Evolutionary conservation across 495 filamentous ascomycete species (phyloP), one percentile per base, ranked within the genome.

Genomic region (Jackrogersella multiformis): DNA sequence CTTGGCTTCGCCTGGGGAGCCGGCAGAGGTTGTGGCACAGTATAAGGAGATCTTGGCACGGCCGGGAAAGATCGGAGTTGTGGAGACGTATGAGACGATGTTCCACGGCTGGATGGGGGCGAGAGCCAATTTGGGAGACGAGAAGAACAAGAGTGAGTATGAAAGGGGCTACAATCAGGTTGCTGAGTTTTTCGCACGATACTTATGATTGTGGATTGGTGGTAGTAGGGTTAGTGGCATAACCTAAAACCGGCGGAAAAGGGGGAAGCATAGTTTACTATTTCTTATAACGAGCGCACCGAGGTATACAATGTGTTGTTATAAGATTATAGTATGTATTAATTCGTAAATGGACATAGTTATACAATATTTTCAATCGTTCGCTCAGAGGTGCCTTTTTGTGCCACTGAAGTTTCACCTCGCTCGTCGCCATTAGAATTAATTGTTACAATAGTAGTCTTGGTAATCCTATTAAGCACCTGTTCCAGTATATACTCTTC

Each of bases 391-490:
- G 45, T 39, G 18, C 54, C 21, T 21, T 59, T 46, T 9, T 46
- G 45, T 24, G 55, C 54, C 6, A 55, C 55, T 30, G 55, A 59
- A 6, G 13, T 5, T 15, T 39, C 45, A 2, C 28, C 46, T 8
- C 13, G 16, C 1, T 61, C 63, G 1, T 56, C 39, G 2, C 23
- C 30, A 23, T 21, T 15, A 10, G 38, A 21, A 20, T 66, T 41
- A 26, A 66, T n/a, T 9, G 21, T 55, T 41, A 66, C 32, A 20
- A 56, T 12, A 4, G 64, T 66, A 8, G 64, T 56, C 64, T 48
- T 66, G 42, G 41, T 61, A 35, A 66, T 66, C 15, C 35, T 41
- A 21, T 35, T 48, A 0, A 45, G 21, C 18, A 41, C 45, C 35
- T 55, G 32, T 5, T 30, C 16, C 24, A 44, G 24, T 0, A 42